A percentile compares a stretch with the other conserved stretches of the same genome.
phyloP scores from a whole-genome alignment of 805 yeast species.

The Ogataea pignaliae region DNA sequence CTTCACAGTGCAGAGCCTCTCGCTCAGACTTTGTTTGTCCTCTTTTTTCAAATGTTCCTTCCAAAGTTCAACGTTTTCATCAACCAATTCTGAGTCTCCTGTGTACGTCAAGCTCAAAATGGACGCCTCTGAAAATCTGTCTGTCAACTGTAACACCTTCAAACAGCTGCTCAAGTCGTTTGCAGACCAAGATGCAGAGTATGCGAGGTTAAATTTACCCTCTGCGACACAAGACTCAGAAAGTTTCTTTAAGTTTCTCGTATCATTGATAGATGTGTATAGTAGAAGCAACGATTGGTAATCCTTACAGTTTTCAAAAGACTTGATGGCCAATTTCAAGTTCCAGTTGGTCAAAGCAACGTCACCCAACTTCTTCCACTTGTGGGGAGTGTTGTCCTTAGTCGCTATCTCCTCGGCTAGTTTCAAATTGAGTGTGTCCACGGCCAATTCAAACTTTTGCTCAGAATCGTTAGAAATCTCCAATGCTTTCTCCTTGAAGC shows the following conservation, averaged over 20 bases:
- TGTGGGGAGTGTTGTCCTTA: conserved; percentile 51
- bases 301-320: conserved; percentile 77
- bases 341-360: conserved; percentile 75
- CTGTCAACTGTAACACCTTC: conserved; percentile 60
- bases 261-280: conserved; percentile 76
- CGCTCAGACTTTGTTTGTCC: conserved; percentile 57
- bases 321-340: conserved; percentile 70
- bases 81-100: conserved; percentile 36
- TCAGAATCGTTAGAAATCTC: conserved; percentile 81
- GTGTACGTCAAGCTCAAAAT: conserved; percentile 73
- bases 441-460: conserved; percentile 86
- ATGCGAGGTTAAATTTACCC: conserved; percentile 87
- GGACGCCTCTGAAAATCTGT: conserved; percentile 80
- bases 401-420: conserved; percentile 68
- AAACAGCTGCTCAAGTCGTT: conserved; percentile 66
- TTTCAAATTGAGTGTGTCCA: conserved; percentile 64
- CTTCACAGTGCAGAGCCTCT: conserved; percentile 49
- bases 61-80: conserved; percentile 59
- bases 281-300: conserved; percentile 75
- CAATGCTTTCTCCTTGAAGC: conserved; percentile 77
- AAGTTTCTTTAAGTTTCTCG: conserved; percentile 51
- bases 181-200: conserved; percentile 84
- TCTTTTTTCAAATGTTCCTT: conserved; percentile 46
- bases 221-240: conserved; percentile 63
- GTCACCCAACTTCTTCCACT: conserved; percentile 93